Evolutionary conservation across 768 basidiomycete genomes (phyloP).

Genomic region (Mycena vulgaris): DNA sequence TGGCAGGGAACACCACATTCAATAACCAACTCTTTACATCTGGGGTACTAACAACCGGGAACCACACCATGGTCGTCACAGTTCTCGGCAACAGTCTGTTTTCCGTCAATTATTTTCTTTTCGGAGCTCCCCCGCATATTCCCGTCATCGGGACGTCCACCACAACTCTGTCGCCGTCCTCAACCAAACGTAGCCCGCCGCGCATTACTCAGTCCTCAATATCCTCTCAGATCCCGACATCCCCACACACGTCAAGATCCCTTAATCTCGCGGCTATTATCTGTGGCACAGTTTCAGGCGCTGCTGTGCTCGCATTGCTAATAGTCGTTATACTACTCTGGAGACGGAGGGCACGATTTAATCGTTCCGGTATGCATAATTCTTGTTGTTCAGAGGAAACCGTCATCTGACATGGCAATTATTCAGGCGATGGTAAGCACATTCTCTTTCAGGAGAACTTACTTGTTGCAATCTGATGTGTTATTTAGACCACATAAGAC

Average conservation of each 20-base stretch:
- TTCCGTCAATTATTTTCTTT: not conserved
- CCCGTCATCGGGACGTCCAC: too few relatives aligned
- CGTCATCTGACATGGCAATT: too few relatives aligned
- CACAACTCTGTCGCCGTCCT: too few relatives aligned
- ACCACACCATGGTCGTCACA: constrained; percentile 12
- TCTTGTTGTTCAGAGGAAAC: too few relatives aligned
- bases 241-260: too few relatives aligned
- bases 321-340: not conserved
- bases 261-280: not conserved
- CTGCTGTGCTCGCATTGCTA: not conserved
- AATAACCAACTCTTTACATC: not conserved
- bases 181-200: too few relatives aligned
- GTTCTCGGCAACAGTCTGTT: not conserved
- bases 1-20: too few relatives aligned
- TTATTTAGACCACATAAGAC: too few relatives aligned
- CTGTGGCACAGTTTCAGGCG: not conserved
- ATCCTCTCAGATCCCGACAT: not conserved
- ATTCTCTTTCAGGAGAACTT: too few relatives aligned
- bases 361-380: not conserved
- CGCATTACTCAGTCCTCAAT: not conserved
- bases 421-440: too few relatives aligned
- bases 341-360: not conserved
- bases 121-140: not conserved
- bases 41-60: not conserved
- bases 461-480: too few relatives aligned